Evolutionary conservation across 2,329 filamentous ascomycete genomes (phyloP), one percentile per base, ranked within the genome.

Genomic region (Fusarium mexicanum): DNA sequence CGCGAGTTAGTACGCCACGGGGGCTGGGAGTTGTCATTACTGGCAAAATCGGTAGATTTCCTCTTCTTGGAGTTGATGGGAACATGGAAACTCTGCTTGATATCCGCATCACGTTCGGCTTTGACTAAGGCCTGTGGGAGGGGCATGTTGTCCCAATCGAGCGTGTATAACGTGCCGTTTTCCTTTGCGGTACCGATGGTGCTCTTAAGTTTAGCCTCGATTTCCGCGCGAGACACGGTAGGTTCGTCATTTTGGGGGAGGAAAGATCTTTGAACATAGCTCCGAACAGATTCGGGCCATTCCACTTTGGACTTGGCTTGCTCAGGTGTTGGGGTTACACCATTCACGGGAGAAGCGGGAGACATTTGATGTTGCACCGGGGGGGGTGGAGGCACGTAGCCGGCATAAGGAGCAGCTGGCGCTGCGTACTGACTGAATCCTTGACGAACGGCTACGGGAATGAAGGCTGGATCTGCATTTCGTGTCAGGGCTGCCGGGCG

Each of bases 181-280:
- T 96, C 92, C 75, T 94, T 95, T 72, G 94, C 94, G 62, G 91
- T 87, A 70, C 92, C 94, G 81, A 99, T 98, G 76, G 95, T 92
- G 69, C 92, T 86, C 83, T 96, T 98, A 73, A 99, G 86, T 80
- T 95, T 97, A 69, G 87, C 86, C 82, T 98, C 93, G 87, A 98
- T 92, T 65, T 97, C 94, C 61, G 87, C 79, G 61, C 89, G 88
- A 58, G 85, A 82, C 51, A 95, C 89, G 44, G 89, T 87, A 10
- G 88, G 79, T 71, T 93, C 88, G 74, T 91, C 86, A 80, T 95
- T 93, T 67, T 91, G 89, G 33, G 91, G 89, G 58, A 93, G 91
- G 81, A 98, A 98, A 33, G 95, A 95, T 79, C 95, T 91, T 79
- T 95, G 92, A 38, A 98, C 96, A 84, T 98, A 98, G 75, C 89